A percentile compares a stretch with the other conserved stretches of the same genome.
phyloP scores from a whole-genome alignment of 495 filamentous ascomycete genomes.

The Apodospora peruviana region DNA sequence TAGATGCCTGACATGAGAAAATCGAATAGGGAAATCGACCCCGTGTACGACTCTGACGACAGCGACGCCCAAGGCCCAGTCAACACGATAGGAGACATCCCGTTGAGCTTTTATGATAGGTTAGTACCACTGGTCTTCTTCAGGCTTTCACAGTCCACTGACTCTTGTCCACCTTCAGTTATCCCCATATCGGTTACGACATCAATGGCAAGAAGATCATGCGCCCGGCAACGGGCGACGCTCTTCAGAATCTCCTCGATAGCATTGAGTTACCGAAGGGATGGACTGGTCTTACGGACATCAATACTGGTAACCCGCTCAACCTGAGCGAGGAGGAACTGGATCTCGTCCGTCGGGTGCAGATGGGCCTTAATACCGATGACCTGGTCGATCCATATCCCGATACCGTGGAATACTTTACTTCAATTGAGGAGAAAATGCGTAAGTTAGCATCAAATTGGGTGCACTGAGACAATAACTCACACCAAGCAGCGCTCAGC shows the following conservation, averaged over 20 bases:
- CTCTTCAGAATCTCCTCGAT: slow-evolving; percentile 87
- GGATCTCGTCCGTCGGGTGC: slow-evolving; percentile 80
- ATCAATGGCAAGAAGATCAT: slow-evolving; percentile 98
- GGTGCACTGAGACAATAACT: neutral
- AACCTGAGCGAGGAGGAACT: slow-evolving; percentile 80
- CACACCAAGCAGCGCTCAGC: slow-evolving; percentile 53
- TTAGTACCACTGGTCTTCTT: slow-evolving; percentile 22
- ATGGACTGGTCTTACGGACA: slow-evolving; percentile 94
- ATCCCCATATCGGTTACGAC: slow-evolving; percentile 97
- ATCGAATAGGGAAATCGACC: slow-evolving; percentile 81
- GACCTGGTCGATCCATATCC: slow-evolving; percentile 91
- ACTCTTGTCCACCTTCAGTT: slow-evolving; percentile 8
- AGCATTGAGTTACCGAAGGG: slow-evolving; percentile 97
- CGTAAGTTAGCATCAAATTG: slow-evolving; percentile 26
- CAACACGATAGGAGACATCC: slow-evolving; percentile 95
- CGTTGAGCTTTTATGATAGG: slow-evolving; percentile 88
- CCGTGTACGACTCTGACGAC: slow-evolving; percentile 93
- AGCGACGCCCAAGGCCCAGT: slow-evolving; percentile 69
- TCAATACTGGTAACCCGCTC: slow-evolving; percentile 83
- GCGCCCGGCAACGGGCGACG: slow-evolving; percentile 90
- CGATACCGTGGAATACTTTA: slow-evolving; percentile 89
- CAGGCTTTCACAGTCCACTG: neutral
- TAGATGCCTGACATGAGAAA: slow-evolving; percentile 7
- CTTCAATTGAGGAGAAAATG: slow-evolving; percentile 84
- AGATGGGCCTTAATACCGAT: slow-evolving; percentile 81